phyloP scores from a whole-genome alignment of 768 basidiomycete genomes.

The Multifurca ochricompacta region DNA sequence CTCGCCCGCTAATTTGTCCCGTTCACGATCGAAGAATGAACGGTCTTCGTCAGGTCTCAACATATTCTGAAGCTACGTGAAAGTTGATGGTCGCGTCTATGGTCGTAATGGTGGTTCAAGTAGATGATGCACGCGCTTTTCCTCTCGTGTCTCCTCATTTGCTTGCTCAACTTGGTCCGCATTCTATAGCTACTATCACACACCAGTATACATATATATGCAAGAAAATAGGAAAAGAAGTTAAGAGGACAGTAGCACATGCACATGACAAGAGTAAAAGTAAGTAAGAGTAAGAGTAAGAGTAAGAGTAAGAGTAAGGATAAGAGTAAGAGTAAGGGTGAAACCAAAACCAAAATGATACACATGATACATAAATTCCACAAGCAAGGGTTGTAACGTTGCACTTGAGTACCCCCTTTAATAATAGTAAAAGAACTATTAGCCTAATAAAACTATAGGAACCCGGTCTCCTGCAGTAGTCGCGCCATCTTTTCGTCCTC shows the following conservation, averaged over 20 bases:
- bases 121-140: too few species aligned
- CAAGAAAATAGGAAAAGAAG: neutral
- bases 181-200: constrained; percentile 8
- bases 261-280: too few species aligned
- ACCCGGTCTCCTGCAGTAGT: constrained; percentile 80
- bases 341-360: constrained; percentile 11
- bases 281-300: neutral
- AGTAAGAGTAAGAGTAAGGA: constrained; percentile 3
- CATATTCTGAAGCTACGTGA: constrained; percentile 4
- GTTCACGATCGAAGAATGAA: constrained; percentile 72
- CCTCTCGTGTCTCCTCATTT: too few species aligned
- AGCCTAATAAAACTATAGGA: constrained; percentile 40
- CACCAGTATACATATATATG: constrained; percentile 8
- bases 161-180: neutral
- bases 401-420: neutral
- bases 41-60: constrained; percentile 28
- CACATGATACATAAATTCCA: constrained; percentile 20
- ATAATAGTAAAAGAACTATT: neutral
- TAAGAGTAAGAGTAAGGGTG: neutral
- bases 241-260: neutral
- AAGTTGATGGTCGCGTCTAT: neutral
- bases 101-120: neutral
- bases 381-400: neutral
- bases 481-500: constrained; percentile 97
- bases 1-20: constrained; percentile 64